These are phyloP conservation scores for Calonectria leucothoes DNA, from an alignment of 2,329 filamentous ascomycete genomes.

Conservation along the genomic window DNA sequence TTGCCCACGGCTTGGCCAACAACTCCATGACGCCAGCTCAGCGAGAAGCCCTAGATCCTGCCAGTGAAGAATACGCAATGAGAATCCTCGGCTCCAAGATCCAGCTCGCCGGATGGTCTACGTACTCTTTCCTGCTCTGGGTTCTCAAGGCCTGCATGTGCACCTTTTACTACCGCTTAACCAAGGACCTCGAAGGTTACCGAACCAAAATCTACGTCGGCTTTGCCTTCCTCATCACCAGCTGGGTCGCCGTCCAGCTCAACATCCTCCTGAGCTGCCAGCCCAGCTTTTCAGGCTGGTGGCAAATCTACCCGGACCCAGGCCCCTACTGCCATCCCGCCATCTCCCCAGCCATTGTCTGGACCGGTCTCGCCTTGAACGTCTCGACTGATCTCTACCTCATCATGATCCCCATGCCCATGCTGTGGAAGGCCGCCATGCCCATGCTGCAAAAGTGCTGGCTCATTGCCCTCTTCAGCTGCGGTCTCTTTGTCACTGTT, in stretches of 20 bases:
- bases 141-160: conserved; percentile 67
- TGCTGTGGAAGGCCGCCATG: conserved; percentile 55
- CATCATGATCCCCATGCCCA: conserved; percentile 67
- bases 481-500: conserved; percentile 54
- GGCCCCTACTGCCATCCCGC: conserved; percentile 62
- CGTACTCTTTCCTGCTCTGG: conserved; percentile 66
- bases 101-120: conserved; percentile 66
- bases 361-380: conserved; percentile 64
- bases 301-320: conserved; percentile 70
- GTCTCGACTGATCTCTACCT: conserved; percentile 69
- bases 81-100: conserved; percentile 67
- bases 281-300: conserved; percentile 63
- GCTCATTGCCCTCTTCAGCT: conserved; percentile 52
- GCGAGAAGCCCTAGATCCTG: conserved; percentile 55
- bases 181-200: conserved; percentile 55
- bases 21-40: conserved; percentile 66
- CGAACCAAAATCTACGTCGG: conserved; percentile 60
- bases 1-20: conserved; percentile 64
- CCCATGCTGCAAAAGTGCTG: conserved; percentile 51
- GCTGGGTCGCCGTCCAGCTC: conserved; percentile 61
- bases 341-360: conserved; percentile 62
- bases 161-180: conserved; percentile 67
- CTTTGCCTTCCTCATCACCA: conserved; percentile 59
- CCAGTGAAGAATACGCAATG: conserved; percentile 56
- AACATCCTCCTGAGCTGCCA: conserved; percentile 64